These are phyloP conservation scores for Malassezia psittaci DNA, from an alignment of 1,284 basidiomycete genomes.

Conservation along the genomic window DNA sequence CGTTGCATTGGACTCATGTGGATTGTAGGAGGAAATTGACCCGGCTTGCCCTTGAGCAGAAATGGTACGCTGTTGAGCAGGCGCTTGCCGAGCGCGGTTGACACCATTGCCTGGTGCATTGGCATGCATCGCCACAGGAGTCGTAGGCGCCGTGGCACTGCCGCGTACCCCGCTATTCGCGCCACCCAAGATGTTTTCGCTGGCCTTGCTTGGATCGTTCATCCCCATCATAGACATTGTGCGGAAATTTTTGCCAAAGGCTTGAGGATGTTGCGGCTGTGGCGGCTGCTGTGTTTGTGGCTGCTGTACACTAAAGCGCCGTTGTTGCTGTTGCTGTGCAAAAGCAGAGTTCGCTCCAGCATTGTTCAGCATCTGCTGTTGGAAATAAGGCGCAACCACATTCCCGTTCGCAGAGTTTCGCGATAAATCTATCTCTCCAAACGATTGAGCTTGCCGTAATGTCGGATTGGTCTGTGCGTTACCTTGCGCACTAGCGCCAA, in stretches of 20 bases:
- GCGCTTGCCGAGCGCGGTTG: background rate
- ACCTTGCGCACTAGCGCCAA: background rate
- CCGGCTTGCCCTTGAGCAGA: background rate
- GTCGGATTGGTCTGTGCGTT: background rate
- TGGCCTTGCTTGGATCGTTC: conserved; percentile 5
- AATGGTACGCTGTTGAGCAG: background rate
- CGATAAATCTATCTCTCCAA: conserved; percentile 4
- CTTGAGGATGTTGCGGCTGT: conserved; percentile 19
- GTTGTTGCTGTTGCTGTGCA: conserved; percentile 12
- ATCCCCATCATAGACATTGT: conserved; percentile 6
- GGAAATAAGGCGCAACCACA: background rate
- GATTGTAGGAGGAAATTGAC: background rate
- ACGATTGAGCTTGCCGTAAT: background rate
- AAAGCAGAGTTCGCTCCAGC: background rate
- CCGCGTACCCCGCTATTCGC: background rate
- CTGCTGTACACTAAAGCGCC: background rate
- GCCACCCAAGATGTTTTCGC: background rate
- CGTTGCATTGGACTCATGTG: background rate
- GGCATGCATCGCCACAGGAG: conserved; percentile 11
- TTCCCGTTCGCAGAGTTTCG: background rate
- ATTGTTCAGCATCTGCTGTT: conserved; percentile 1
- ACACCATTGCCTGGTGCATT: background rate
- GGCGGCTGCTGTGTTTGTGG: conserved; percentile 20
- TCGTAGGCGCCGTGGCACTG: conserved; percentile 25
- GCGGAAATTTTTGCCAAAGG: conserved; percentile 19